Percentiles rank a stretch among this genome's conserved stretches.
These are phyloP conservation scores for Colletotrichum sp. DNA, from an alignment of 2,329 filamentous ascomycete species.

Conservation along the genomic window DNA sequence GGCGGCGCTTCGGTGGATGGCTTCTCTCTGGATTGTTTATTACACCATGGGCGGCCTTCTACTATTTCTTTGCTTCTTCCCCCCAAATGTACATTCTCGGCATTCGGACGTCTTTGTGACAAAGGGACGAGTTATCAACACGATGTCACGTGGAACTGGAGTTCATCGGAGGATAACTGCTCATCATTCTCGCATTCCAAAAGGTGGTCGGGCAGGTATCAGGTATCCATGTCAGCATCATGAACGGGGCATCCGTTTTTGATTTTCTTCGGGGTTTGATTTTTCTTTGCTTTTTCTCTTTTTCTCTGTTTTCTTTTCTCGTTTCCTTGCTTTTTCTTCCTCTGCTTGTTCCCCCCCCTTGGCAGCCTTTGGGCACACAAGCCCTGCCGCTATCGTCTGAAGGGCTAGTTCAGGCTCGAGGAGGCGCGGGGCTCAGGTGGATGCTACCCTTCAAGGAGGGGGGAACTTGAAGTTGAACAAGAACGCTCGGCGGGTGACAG, in stretches of 20 bases:
- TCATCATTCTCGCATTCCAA: conserved; percentile 14
- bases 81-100: conserved; percentile 9
- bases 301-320: neutral
- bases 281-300: neutral
- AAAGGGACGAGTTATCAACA: neutral
- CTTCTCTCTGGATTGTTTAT: neutral
- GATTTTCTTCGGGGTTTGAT: conserved; percentile 15
- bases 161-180: conserved; percentile 15
- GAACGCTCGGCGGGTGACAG: neutral
- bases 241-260: conserved; percentile 12
- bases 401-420: neutral
- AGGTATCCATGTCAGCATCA: conserved; percentile 14
- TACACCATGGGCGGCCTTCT: neutral
- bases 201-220: conserved; percentile 13
- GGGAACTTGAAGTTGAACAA: neutral
- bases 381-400: neutral
- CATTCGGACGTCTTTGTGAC: conserved; percentile 1
- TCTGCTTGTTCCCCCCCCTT: neutral
- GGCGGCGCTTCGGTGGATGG: neutral
- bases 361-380: neutral
- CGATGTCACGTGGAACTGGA: conserved; percentile 14
- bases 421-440: neutral
- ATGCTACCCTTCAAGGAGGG: neutral
- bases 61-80: neutral
- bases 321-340: neutral